These are phyloP conservation scores for Sordariomycetes sp. DNA, from an alignment of 2,329 filamentous ascomycete genomes.

Conservation along the genomic window DNA sequence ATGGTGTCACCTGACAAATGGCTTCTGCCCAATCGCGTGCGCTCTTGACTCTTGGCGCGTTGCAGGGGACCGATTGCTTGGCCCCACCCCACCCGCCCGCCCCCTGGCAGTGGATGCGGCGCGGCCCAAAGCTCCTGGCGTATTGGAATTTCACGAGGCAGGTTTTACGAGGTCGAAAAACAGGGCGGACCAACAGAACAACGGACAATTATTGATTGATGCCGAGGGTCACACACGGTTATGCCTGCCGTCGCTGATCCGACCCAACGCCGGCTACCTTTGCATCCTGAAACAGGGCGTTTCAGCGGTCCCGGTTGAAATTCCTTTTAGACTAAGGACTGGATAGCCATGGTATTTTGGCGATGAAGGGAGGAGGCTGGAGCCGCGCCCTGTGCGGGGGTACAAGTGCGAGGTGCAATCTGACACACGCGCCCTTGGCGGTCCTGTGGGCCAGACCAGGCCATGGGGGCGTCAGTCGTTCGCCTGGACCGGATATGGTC, in stretches of 20 bases:
- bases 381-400: neutral
- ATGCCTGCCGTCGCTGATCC: neutral
- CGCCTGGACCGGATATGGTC: neutral
- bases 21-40: neutral
- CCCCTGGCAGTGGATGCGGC: neutral
- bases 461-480: neutral
- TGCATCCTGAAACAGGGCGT: neutral
- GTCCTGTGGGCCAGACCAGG: neutral
- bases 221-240: neutral
- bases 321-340: neutral
- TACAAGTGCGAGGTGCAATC: too few species aligned
- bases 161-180: neutral
- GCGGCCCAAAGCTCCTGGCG: neutral
- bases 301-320: neutral
- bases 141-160: too few species aligned
- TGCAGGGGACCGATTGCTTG: neutral
- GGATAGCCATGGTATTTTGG: too few species aligned
- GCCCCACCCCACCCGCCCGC: neutral
- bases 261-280: neutral
- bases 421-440: neutral
- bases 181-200: neutral
- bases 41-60: neutral
- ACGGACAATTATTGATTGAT: neutral
- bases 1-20: conserved; percentile 1
- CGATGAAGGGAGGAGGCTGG: neutral